phyloP scores from a whole-genome alignment of 192 early-diverging fungal species.

The Linnemannia exigua region DNA sequence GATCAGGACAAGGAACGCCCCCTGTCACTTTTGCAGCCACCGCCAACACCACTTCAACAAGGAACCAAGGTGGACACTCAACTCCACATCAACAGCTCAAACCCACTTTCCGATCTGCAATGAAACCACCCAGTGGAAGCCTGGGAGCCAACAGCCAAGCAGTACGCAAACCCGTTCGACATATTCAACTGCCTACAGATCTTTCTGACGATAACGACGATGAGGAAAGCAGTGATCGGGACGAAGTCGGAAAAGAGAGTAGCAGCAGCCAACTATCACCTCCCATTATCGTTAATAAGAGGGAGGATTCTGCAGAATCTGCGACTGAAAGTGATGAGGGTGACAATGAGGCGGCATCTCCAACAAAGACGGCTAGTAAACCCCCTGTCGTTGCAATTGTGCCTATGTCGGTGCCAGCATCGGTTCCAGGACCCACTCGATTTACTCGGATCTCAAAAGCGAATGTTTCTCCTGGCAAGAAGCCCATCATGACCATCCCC shows the following conservation, averaged over 20 bases:
- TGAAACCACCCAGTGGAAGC: conserved; percentile 27
- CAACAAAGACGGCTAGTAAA: not conserved
- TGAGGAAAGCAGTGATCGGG: not conserved
- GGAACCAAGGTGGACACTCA: not conserved
- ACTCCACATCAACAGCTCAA: not conserved
- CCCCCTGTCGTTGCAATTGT: not conserved
- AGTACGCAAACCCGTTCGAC: conserved; percentile 35
- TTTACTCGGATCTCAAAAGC: conserved; percentile 44
- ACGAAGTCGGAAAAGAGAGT: not conserved
- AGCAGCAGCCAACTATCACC: not conserved
- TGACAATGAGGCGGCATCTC: not conserved
- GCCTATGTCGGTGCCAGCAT: not conserved
- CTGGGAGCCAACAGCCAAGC: not conserved
- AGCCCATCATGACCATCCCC: conserved; percentile 25
- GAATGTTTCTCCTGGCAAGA: conserved; percentile 25
- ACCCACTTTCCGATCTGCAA: conserved; percentile 33
- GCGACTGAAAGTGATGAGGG: no score
- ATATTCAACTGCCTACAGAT: conserved; percentile 48
- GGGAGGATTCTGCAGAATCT: not conserved
- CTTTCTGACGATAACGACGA: conserved; percentile 18
- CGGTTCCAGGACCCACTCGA: conserved; percentile 27
- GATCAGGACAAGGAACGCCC: not conserved
- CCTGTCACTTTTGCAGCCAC: not conserved
- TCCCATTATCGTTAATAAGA: not conserved
- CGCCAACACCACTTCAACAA: not conserved